These are phyloP conservation scores for Waitea zeae DNA, from an alignment of 1,284 basidiomycete species.

Conservation along the genomic window DNA sequence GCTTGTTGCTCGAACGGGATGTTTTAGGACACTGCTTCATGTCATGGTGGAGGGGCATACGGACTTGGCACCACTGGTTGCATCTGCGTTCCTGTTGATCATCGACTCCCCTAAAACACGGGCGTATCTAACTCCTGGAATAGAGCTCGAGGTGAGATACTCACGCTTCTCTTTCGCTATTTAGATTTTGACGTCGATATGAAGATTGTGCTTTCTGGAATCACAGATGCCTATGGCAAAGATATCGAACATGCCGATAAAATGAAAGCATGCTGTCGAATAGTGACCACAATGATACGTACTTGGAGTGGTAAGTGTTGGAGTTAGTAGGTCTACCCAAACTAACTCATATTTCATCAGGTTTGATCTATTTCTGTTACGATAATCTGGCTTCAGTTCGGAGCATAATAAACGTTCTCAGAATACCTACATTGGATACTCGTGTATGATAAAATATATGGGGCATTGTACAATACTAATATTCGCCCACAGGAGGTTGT, in stretches of 20 bases:
- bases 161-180: slow-evolving; percentile 3
- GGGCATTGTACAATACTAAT: slow-evolving; percentile 3
- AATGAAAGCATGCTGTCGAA: slow-evolving; percentile 60
- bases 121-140: slow-evolving; percentile 63
- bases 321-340: slow-evolving; percentile 2
- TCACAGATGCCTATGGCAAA: slow-evolving; percentile 86
- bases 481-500: slow-evolving; percentile 55
- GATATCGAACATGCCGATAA: slow-evolving; percentile 60
- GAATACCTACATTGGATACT: slow-evolving; percentile 76
- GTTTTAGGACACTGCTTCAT: slow-evolving; percentile 77
- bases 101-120: slow-evolving; percentile 79
- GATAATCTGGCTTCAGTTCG: slow-evolving; percentile 75
- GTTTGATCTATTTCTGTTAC: slow-evolving; percentile 89
- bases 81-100: slow-evolving; percentile 70
- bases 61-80: slow-evolving; percentile 76
- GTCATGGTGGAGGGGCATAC: slow-evolving; percentile 76
- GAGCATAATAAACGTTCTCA: slow-evolving; percentile 72
- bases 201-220: slow-evolving; percentile 69
- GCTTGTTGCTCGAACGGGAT: slow-evolving; percentile 68
- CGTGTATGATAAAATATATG: slow-evolving; percentile 31
- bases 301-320: slow-evolving; percentile 80
- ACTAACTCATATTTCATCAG: slow-evolving; percentile 20
- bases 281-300: slow-evolving; percentile 72
- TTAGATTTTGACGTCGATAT: slow-evolving; percentile 6
- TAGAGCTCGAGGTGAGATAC: slow-evolving; percentile 70